Conservation (phyloP, 1,284 basidiomycete genomes). For the Ustilago nuda region DNA sequence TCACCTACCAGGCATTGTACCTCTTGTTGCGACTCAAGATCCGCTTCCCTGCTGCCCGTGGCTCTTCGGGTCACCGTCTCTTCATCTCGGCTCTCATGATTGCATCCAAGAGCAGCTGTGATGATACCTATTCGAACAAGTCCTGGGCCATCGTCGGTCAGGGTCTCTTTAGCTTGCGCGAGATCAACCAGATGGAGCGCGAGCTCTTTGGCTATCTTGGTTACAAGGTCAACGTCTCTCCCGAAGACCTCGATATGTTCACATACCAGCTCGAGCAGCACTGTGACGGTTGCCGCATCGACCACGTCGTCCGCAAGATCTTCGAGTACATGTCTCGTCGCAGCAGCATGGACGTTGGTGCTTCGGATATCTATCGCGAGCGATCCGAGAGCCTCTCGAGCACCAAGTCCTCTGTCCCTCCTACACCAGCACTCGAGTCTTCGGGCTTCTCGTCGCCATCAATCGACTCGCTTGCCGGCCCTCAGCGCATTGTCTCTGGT, state of each 20-base stretch:
- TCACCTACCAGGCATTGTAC: constrained; percentile 66
- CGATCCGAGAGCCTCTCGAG: constrained; percentile 42
- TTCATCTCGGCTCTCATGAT: constrained; percentile 70
- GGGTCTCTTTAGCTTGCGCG: constrained; percentile 65
- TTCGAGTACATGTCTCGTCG: constrained; percentile 35
- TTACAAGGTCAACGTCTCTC: constrained; percentile 63
- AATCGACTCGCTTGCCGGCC: constrained; percentile 43
- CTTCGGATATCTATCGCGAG: constrained; percentile 24
- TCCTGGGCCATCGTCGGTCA: constrained; percentile 69
- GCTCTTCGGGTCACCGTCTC: constrained; percentile 68
- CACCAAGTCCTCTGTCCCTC: constrained; percentile 33
- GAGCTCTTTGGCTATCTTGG: constrained; percentile 69
- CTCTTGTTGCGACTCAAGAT: constrained; percentile 67
- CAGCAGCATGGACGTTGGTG: constrained; percentile 25
- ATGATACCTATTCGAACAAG: constrained; percentile 69
- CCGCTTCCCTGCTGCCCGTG: constrained; percentile 67
- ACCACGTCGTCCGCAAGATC: constrained; percentile 42
- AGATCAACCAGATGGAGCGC: constrained; percentile 70
- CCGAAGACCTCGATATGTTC: constrained; percentile 62
- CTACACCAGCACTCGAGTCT: constrained; percentile 41
- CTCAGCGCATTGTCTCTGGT: constrained; percentile 32
- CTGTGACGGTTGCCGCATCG: constrained; percentile 37
- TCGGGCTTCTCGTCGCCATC: constrained; percentile 42
- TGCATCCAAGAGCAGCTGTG: constrained; percentile 67
- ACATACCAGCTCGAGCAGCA: constrained; percentile 56